Conservation (phyloP, 2,329 filamentous ascomycete genomes). For the Moelleriella libera region DNA sequence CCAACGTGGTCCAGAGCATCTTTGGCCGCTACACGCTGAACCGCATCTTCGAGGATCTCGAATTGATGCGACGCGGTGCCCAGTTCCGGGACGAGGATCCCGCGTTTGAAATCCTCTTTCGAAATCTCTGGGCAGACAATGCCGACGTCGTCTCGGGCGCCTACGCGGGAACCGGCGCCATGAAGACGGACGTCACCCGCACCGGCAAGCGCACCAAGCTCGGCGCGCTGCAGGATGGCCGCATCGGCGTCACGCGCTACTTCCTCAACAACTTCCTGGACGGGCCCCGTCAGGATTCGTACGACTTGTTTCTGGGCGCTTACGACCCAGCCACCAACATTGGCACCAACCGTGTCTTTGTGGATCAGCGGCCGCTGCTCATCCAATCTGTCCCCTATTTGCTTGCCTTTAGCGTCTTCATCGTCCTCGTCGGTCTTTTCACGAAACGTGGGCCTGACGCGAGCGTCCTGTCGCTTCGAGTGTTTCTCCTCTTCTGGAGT, state of each 20-base stretch:
- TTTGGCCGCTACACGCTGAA: constrained; percentile 80
- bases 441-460: constrained; percentile 60
- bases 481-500: constrained; percentile 72
- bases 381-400: constrained; percentile 93
- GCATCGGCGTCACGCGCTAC: constrained; percentile 80
- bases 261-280: constrained; percentile 90
- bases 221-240: constrained; percentile 74
- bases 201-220: constrained; percentile 76
- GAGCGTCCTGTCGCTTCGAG: constrained; percentile 62
- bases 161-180: constrained; percentile 89
- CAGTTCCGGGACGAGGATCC: constrained; percentile 63
- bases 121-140: constrained; percentile 97
- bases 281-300: constrained; percentile 86
- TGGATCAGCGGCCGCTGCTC: constrained; percentile 70
- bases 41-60: constrained; percentile 74
- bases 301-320: constrained; percentile 81
- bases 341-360: constrained; percentile 61
- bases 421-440: constrained; percentile 61
- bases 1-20: constrained; percentile 97
- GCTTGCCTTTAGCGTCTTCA: constrained; percentile 71
- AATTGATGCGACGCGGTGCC: constrained; percentile 62
- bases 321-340: constrained; percentile 67
- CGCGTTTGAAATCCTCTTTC: constrained; percentile 80
- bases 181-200: constrained; percentile 98
- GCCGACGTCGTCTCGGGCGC: constrained; percentile 86